Evolutionary conservation across 305 asterid species (phyloP), one percentile per base, ranked within the genome.

Genomic region (Euphrasia arctica): DNA sequence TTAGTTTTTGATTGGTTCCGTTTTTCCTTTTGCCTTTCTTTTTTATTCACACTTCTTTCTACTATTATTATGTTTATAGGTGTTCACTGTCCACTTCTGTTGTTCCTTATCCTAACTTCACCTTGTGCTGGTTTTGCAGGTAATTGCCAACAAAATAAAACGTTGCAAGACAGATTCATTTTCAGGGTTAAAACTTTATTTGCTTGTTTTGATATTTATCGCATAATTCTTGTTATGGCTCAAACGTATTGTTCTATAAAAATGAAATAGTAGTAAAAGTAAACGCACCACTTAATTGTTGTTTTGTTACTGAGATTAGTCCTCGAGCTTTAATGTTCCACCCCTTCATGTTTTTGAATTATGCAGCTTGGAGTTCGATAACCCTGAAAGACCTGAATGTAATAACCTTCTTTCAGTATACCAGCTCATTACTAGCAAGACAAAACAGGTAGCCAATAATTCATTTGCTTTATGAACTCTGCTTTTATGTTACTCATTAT

Each of bases 141-240:
- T 70, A 9, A 83, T 88, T 70, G 81, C 83, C 72, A 93, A 83
- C 80, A 93, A 93, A 72, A 86, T 90, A 69, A 90, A 90, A 67
- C 96, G 97, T 65, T 93, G 97, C 95, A 93, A 93, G 89, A 93
- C 97, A 18, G 99, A 93, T 66, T 79, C 97, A 25, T 83, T 90
- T 77, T 66, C 89, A 2, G 88, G 97, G 99, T 90, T 66, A 73
- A 82, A 77, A 62, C 43, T 6, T 45, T 55, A 60, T 32, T 60
- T 64, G 50, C 66, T 27, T 49, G 25, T 57, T 59, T 3, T 55
- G 43, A 49, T 41, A 55, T 58, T 56, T 49, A 34, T 10, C 39
- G 42, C 54, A 22, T 54, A 57, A 49, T 47, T 45, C 58, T 77
- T 41, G 49, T 50, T 58, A 5, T 47, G 47, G 31, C 10, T 32